Base-by-base conservation (phyloP, 2,329 filamentous ascomycete genomes). In the Cytospora schulzeri region DNA sequence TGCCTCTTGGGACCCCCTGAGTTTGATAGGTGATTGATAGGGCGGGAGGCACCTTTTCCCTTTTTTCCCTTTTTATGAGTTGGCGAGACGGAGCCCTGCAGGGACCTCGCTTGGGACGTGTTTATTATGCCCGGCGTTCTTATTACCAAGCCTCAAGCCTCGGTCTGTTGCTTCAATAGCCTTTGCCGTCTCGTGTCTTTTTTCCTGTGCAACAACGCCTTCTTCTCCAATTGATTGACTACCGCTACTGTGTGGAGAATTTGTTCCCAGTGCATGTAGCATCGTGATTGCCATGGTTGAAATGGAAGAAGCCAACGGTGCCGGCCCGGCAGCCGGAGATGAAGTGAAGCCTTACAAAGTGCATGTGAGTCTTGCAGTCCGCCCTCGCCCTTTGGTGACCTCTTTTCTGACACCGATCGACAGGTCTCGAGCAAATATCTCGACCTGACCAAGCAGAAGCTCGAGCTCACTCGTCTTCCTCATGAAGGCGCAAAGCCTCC, bases 351-450 rank as follows among this genome's bases (percentile, higher is more conserved):
- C 81, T 58, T 87, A 88, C 75, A 82, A 76, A 63, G 83, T 87
- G 62, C 85, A 85, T 72, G 85, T 87, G 71, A 78, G 84, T 77
- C 28, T 29, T 17, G 29, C 14, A 7, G 24, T 11, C 26, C 17
- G 28, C 19, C 24, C 17, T 53, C 9, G 29, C 8, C n/a, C 24
- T 53, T 28, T 24, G 26, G 2, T 57, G 12, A 12, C 57, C 62
- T 33, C 7, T 8, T 63, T 70, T 75, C n/a, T 79, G 63, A 78
- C 67, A 51, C 62, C 48, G 33, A 52, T 33, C 45, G 11, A 24
- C 63, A 89, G 87, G 84, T 91, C 19, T 90, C 88, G 2, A 84
- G 82, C 62, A 86, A 84, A 70, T 91, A 91, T 73, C 80, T 91
- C 1, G 83, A 89, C 54, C 79, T 91, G 66, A 91, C 88, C 7